Evolutionary conservation across 2,329 filamentous ascomycete species (phyloP).

Genomic region (Colletotrichum australisinense): DNA sequence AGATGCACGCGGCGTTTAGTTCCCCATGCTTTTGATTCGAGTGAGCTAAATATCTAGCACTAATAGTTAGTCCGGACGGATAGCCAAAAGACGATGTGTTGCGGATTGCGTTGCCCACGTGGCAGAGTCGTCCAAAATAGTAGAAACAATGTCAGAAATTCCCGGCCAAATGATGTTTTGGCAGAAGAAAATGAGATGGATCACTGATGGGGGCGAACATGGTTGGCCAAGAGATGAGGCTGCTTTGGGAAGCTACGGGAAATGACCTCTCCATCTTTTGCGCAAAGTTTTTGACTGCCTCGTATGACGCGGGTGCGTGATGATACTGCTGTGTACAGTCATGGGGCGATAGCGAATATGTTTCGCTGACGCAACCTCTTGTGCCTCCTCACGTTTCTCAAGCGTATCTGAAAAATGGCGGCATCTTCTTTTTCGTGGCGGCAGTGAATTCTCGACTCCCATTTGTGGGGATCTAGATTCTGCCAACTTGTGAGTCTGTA

Average conservation of each 20-base stretch:
- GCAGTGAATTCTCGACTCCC: neutral
- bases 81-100: neutral
- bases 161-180: neutral
- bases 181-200: conserved; percentile 3
- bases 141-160: neutral
- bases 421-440: neutral
- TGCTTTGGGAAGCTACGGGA: conserved; percentile 22
- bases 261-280: conserved; percentile 30
- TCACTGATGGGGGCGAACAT: neutral
- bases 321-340: conserved; percentile 16
- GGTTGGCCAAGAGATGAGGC: conserved; percentile 17
- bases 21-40: conserved; percentile 11
- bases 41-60: neutral
- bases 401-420: neutral
- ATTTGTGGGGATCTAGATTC: neutral
- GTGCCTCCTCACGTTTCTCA: neutral
- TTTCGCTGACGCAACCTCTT: conserved; percentile 6
- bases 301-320: conserved; percentile 5
- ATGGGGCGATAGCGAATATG: conserved; percentile 3
- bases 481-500: neutral
- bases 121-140: neutral
- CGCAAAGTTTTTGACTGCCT: conserved; percentile 8
- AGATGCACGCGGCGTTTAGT: conserved; percentile 9
- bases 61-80: neutral
- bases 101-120: neutral